Percentiles rank a stretch among this genome's conserved stretches.
phyloP scores from a whole-genome alignment of 495 filamentous ascomycete species.

The Aspergillus biplanus region DNA sequence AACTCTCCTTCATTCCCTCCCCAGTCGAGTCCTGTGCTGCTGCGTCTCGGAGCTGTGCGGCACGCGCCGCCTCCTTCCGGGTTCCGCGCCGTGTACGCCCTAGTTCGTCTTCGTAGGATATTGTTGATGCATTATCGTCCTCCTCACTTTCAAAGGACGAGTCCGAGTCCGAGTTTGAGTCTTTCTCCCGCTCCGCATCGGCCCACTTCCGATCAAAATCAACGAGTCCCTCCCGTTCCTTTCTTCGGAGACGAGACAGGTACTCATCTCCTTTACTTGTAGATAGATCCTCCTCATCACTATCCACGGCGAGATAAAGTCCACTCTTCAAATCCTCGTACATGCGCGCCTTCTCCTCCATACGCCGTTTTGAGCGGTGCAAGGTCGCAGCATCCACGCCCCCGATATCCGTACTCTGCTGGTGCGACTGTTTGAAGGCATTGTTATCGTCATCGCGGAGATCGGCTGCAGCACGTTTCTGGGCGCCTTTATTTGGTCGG shows the following conservation, averaged over 20 bases:
- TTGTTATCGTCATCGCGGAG: constrained; percentile 42
- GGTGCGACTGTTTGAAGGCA: constrained; percentile 40
- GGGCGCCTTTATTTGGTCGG: constrained; percentile 69
- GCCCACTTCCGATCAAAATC: constrained; percentile 97
- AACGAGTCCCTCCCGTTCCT: constrained; percentile 62
- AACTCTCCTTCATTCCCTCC: constrained; percentile 50
- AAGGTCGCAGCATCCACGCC: constrained; percentile 49
- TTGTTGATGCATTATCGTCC: constrained; percentile 58
- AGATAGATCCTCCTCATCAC: constrained; percentile 42
- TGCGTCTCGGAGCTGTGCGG: constrained; percentile 54
- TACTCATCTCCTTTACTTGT: constrained; percentile 35
- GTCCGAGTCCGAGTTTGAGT: constrained; percentile 31
- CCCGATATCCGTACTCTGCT: constrained; percentile 43
- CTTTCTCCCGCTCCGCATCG: constrained; percentile 55
- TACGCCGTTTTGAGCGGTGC: constrained; percentile 68
- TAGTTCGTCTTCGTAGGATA: constrained; percentile 90
- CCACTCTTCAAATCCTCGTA: constrained; percentile 85
- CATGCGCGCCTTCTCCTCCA: constrained; percentile 84
- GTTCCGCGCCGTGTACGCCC: constrained; percentile 75
- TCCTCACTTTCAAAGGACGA: constrained; percentile 39
- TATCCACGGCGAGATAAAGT: constrained; percentile 48
- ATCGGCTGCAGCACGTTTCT: constrained; percentile 62
- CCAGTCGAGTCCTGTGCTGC: constrained; percentile 25
- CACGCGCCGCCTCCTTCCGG: constrained; percentile 59
- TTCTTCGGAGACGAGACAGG: constrained; percentile 37